Evolutionary conservation across 345 rosid species (phyloP).

Genomic region (Alliaria petiolata): DNA sequence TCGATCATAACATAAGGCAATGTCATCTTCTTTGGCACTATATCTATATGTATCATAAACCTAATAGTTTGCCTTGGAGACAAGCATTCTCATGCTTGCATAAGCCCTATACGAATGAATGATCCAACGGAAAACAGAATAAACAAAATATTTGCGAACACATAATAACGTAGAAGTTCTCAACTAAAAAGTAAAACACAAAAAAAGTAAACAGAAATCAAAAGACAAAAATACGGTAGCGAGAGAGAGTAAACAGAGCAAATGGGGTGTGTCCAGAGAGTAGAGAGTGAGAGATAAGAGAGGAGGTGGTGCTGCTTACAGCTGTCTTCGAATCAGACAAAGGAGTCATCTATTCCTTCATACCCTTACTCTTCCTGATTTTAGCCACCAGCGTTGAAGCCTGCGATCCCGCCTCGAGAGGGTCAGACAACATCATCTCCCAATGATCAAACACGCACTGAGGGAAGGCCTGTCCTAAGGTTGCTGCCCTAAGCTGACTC

Average conservation of each 20-base stretch:
- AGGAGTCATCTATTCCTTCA: constrained; percentile 82
- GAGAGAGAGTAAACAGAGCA: neutral
- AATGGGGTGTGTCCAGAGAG: neutral
- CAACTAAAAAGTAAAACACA: neutral
- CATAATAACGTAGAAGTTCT: neutral
- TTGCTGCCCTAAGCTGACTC: constrained; percentile 59
- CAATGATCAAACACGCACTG: constrained; percentile 85
- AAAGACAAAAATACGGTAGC: neutral
- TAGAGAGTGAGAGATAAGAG: no score
- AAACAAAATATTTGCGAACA: neutral
- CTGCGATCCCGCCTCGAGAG: constrained; percentile 57
- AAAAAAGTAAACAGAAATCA: neutral
- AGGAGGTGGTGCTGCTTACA: constrained; percentile 22
- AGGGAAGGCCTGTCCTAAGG: constrained; percentile 85
- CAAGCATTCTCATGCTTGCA: no score
- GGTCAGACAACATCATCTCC: constrained; percentile 76
- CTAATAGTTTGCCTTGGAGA: no score
- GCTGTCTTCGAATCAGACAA: constrained; percentile 80
- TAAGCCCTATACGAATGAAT: no score
- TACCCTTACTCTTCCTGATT: constrained; percentile 79
- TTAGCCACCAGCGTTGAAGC: constrained; percentile 48
- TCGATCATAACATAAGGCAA: no score
- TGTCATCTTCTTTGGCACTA: no score
- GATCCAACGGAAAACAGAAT: no score
- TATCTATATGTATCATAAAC: no score